Percentiles rank a stretch among this genome's conserved stretches.
Evolutionary conservation across 2,329 filamentous ascomycete genomes (phyloP).

Genomic region (Fusarium sp.): DNA sequence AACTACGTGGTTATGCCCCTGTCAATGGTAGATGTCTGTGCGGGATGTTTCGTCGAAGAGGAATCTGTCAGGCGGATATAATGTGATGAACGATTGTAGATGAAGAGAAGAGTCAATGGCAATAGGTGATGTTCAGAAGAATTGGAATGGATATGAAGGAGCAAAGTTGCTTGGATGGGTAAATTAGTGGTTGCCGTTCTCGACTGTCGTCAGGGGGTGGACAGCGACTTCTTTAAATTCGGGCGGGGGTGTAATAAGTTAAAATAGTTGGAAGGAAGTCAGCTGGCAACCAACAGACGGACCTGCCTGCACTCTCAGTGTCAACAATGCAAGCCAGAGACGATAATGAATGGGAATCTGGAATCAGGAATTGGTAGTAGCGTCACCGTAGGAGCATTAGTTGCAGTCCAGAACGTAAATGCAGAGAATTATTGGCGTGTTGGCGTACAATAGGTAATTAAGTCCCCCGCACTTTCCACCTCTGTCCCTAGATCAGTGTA

Average conservation of each 20-base stretch:
- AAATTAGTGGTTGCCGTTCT: conserved; percentile 35
- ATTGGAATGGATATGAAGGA: conserved; percentile 17
- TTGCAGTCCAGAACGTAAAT: conserved; percentile 2
- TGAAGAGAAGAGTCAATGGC: conserved; percentile 8
- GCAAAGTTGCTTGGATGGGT: conserved; percentile 24
- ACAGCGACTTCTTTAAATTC: conserved; percentile 26
- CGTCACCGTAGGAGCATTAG: conserved; percentile 23
- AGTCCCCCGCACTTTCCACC: conserved; percentile 34
- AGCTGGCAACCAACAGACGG: conserved; percentile 18
- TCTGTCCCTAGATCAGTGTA: conserved; percentile 37
- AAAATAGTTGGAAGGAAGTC: conserved; percentile 6
- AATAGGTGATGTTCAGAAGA: background rate
- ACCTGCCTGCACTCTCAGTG: conserved; percentile 8
- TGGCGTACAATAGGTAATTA: background rate
- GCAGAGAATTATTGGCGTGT: conserved; percentile 10
- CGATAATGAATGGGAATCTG: conserved; percentile 18
- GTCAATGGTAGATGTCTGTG: conserved; percentile 18
- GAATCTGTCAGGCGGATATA: background rate
- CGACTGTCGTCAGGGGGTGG: conserved; percentile 37
- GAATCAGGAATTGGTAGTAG: conserved; percentile 5
- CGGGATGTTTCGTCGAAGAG: background rate
- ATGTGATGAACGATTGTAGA: background rate
- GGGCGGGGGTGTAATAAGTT: conserved; percentile 38
- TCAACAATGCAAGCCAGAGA: conserved; percentile 30
- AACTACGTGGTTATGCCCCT: conserved; percentile 16